phyloP scores from a whole-genome alignment of 1,284 basidiomycete genomes.

The Melampsora americana region DNA sequence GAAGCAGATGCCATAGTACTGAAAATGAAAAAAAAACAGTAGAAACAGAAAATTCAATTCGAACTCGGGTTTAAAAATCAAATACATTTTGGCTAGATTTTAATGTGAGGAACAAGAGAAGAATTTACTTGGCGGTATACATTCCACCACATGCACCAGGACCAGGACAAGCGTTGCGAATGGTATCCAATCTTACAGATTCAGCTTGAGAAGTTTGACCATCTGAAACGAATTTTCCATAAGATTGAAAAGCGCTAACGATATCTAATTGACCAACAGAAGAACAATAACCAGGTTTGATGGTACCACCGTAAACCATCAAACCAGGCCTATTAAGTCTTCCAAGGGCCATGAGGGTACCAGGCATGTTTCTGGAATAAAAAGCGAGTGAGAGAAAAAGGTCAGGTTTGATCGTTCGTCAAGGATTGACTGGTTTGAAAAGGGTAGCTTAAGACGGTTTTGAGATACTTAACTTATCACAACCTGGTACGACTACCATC shows the following conservation, averaged over 20 bases:
- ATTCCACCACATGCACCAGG: conserved; percentile 93
- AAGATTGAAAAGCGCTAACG: conserved; percentile 90
- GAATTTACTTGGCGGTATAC: conserved; percentile 62
- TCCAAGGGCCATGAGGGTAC: conserved; percentile 86
- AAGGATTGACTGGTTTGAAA: no score
- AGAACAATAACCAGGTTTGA: conserved; percentile 79
- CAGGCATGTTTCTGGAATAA: conserved; percentile 74
- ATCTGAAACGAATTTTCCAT: conserved; percentile 85
- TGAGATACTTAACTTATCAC: conserved; percentile 66
- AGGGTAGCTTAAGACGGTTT: background rate
- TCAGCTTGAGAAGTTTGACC: conserved; percentile 81
- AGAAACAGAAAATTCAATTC: no score
- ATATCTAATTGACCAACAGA: conserved; percentile 74
- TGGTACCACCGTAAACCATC: conserved; percentile 96
- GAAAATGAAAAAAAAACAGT: conserved; percentile 54
- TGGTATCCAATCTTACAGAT: conserved; percentile 62
- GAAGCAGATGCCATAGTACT: conserved; percentile 93
- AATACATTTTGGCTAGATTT: conserved; percentile 46
- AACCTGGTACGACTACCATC: conserved; percentile 91
- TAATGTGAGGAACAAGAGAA: conserved; percentile 45
- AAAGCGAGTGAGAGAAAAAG: background rate
- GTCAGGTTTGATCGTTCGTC: no score
- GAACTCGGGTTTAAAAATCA: conserved; percentile 42
- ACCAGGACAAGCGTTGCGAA: conserved; percentile 88
- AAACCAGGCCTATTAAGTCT: conserved; percentile 87